phyloP scores from a whole-genome alignment of 129 eudicot genomes.

The Oenanthe sinensis region DNA sequence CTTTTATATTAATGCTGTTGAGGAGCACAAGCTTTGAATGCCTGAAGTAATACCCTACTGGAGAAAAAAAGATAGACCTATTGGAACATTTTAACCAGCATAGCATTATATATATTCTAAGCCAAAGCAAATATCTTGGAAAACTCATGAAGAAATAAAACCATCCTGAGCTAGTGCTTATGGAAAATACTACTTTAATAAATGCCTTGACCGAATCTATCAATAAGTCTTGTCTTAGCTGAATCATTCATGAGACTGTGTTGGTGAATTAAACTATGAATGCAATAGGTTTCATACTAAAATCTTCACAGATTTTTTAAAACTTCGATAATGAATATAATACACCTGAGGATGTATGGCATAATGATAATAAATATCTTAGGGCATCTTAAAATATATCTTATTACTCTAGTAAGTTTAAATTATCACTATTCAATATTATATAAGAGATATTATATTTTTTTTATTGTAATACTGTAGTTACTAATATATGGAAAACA shows the following conservation, averaged over 20 bases:
- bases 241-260: neutral
- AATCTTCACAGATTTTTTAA: no score
- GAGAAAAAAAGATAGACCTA: no score
- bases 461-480: neutral
- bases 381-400: slow-evolving; percentile 17
- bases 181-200: no score
- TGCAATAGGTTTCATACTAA: neutral
- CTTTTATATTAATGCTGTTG: no score
- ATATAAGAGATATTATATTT: neutral
- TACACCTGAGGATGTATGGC: neutral
- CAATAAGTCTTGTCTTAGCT: neutral
- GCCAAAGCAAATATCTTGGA: no score
- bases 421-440: neutral
- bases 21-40: no score
- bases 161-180: neutral
- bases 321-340: neutral
- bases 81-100: no score
- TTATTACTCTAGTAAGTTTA: slow-evolving; percentile 3
- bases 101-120: no score
- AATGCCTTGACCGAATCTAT: neutral
- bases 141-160: no score
- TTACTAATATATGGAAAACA: neutral
- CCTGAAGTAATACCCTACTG: no score
- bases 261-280: neutral
- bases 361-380: neutral